phyloP scores from a whole-genome alignment of 2,329 filamentous ascomycete genomes.

The Aspergillus piperis region DNA sequence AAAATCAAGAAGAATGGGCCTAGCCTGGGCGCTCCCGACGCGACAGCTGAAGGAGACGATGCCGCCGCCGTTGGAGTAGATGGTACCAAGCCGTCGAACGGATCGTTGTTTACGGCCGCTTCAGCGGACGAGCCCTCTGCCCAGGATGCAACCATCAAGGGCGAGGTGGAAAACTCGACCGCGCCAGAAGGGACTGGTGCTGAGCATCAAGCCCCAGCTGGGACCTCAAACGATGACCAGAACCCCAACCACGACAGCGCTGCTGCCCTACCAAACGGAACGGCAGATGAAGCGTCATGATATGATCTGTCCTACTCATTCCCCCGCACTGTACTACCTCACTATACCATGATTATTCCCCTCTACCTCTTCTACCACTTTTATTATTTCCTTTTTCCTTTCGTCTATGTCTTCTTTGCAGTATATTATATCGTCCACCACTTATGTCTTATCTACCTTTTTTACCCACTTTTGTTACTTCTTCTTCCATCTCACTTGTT shows the following conservation, averaged over 20 bases:
- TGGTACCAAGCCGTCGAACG: conserved; percentile 9
- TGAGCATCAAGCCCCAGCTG: conserved; percentile 13
- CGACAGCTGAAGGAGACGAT: conserved; percentile 32
- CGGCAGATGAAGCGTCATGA: conserved; percentile 53
- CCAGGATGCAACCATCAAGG: conserved; percentile 13
- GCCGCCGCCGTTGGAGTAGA: conserved; percentile 17
- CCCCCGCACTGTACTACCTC: not conserved
- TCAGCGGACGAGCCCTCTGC: conserved; percentile 35
- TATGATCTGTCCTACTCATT: conserved; percentile 11
- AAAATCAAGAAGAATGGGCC: conserved; percentile 45
- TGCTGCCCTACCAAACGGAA: conserved; percentile 57
- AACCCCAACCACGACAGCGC: conserved; percentile 32
- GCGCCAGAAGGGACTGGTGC: conserved; percentile 17
- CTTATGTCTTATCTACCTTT: conserved; percentile 1
- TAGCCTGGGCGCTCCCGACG: conserved; percentile 29
- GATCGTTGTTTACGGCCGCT: not conserved
- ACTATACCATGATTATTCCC: not conserved
- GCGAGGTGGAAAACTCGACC: conserved; percentile 15
- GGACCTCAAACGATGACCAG: conserved; percentile 17
- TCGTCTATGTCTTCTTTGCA: conserved; percentile 2
- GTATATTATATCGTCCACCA: not conserved
- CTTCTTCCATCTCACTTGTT: not conserved
- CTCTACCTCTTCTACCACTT: conserved; percentile 1
- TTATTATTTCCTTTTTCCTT: conserved; percentile 1
- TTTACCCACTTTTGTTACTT: not conserved